These are phyloP conservation scores for Eucalyptus guilfoylei DNA, from an alignment of 345 rosid species.

Conservation along the genomic window DNA sequence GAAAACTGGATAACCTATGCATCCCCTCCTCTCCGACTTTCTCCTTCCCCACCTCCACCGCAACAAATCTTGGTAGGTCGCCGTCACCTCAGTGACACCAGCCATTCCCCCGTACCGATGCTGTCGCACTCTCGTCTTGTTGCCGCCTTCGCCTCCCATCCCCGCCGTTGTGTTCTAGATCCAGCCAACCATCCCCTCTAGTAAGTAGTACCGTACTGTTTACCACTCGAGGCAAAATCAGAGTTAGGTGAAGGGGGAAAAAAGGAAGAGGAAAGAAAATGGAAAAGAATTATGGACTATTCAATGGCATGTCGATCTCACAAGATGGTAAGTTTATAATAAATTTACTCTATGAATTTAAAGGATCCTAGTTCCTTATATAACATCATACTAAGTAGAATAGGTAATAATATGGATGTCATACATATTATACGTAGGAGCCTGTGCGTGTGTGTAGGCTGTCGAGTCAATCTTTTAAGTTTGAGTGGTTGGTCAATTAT, in stretches of 20 bases:
- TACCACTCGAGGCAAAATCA: background rate
- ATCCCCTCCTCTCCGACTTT: background rate
- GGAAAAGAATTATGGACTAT: background rate
- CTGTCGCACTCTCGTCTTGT: background rate
- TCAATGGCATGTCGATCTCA: background rate
- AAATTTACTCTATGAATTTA: background rate
- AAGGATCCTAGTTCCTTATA: background rate
- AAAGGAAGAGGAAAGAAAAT: background rate
- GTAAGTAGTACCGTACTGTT: background rate
- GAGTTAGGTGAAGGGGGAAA: background rate
- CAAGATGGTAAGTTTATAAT: background rate
- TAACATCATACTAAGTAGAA: background rate
- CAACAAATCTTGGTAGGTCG: background rate
- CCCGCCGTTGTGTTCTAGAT: background rate
- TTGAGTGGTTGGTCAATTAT: conserved; percentile 1
- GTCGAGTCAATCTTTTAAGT: background rate
- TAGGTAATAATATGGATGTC: background rate
- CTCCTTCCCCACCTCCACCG: background rate
- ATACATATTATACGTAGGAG: background rate
- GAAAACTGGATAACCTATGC: background rate
- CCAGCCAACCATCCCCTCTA: background rate
- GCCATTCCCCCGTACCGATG: background rate
- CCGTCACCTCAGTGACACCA: background rate
- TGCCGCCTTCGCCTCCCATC: background rate
- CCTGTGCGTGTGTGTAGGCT: background rate